Conservation (phyloP, 2,329 filamentous ascomycete genomes). For the Aphanoascus verrucosus region DNA sequence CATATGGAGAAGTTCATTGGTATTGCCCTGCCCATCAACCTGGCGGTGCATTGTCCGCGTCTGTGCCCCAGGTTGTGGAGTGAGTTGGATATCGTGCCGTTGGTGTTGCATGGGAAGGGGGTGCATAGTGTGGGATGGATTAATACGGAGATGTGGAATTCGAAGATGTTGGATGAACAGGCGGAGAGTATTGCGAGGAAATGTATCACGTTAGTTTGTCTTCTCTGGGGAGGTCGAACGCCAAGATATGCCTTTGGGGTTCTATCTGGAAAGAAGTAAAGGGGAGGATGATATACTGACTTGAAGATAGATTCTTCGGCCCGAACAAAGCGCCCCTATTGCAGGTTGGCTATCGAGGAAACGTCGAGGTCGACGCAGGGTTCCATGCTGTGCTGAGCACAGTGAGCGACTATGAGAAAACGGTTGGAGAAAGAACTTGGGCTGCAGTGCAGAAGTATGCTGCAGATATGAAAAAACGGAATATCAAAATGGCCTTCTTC, state of each 20-base stretch:
- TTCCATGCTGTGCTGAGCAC: constrained; percentile 53
- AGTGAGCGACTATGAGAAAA: constrained; percentile 48
- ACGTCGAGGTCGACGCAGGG: constrained; percentile 59
- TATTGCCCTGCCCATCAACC: constrained; percentile 53
- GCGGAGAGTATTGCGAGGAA: constrained; percentile 73
- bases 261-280: not conserved
- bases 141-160: constrained; percentile 37
- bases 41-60: constrained; percentile 51
- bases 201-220: constrained; percentile 57
- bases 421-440: constrained; percentile 55
- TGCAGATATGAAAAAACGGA: constrained; percentile 50
- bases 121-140: constrained; percentile 21
- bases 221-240: not conserved
- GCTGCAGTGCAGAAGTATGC: constrained; percentile 53
- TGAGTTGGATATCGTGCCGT: constrained; percentile 63
- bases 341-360: constrained; percentile 53
- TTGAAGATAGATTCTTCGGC: constrained; percentile 53
- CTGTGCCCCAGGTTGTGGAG: constrained; percentile 64
- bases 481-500: constrained; percentile 65
- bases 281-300: not conserved
- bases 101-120: constrained; percentile 45
- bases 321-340: constrained; percentile 60
- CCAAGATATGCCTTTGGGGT: not conserved
- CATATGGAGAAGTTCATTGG: constrained; percentile 67
- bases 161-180: constrained; percentile 62